These are phyloP conservation scores for Chaetothyriales sp. DNA, from an alignment of 2,329 filamentous ascomycete genomes.

Conservation along the genomic window DNA sequence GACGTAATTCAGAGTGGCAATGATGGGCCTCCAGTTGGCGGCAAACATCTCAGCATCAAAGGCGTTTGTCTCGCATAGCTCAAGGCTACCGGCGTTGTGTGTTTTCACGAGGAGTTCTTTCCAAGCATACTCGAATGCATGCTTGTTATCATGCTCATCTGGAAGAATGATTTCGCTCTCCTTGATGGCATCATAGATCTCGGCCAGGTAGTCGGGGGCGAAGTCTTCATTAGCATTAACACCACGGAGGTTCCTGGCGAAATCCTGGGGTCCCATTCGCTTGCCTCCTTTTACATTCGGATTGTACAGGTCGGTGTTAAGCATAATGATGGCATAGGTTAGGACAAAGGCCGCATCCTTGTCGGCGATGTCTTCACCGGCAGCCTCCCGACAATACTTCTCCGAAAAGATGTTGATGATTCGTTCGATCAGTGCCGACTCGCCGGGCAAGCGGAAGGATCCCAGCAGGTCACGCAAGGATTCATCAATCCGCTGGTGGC, in stretches of 20 bases:
- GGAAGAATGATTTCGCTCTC: constrained; percentile 90
- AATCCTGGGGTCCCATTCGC: constrained; percentile 74
- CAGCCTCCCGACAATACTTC: constrained; percentile 60
- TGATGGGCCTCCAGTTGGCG: constrained; percentile 85
- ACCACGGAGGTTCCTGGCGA: constrained; percentile 77
- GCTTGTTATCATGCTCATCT: constrained; percentile 91
- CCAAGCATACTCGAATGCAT: constrained; percentile 96
- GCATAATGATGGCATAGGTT: constrained; percentile 91
- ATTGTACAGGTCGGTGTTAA: constrained; percentile 95
- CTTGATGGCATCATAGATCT: constrained; percentile 83
- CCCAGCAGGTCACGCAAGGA: constrained; percentile 76
- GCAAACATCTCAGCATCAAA: constrained; percentile 98
- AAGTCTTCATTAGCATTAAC: constrained; percentile 82
- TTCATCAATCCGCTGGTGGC: constrained; percentile 75
- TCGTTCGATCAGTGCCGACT: constrained; percentile 81
- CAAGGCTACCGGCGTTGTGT: constrained; percentile 56
- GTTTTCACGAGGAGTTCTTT: constrained; percentile 83
- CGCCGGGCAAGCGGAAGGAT: constrained; percentile 84
- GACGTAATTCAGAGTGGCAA: constrained; percentile 90
- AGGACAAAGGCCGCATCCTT: constrained; percentile 81
- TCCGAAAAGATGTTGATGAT: constrained; percentile 80
- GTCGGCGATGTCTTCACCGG: constrained; percentile 63
- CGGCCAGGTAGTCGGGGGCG: constrained; percentile 63
- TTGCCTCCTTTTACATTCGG: constrained; percentile 63
- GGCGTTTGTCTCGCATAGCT: constrained; percentile 77